Evolutionary conservation across 805 yeast genomes (phyloP), one percentile per base, ranked within the genome.

Genomic region (Candida ascalaphidarum): DNA sequence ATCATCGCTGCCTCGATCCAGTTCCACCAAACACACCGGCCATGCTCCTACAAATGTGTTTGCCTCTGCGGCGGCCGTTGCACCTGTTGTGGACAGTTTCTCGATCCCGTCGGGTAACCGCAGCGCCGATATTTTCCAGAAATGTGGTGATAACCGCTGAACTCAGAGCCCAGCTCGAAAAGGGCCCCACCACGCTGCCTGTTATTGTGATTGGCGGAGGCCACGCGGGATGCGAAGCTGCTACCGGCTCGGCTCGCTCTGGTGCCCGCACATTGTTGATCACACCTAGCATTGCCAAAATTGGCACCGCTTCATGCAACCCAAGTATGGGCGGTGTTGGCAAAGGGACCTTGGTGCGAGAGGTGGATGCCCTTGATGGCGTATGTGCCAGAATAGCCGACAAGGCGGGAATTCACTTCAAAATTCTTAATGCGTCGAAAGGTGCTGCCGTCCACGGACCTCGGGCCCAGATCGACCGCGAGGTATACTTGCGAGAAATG

Each of bases 401-500:
- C 55, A 63, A 69, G 42, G 94, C 97, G 0, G 98, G 97, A 1
- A 81, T 88, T 17, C 95, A 88, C 50, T 92, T 78, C 55, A 85
- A 84, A 45, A 77, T 84, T 36, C 62, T 92, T 37, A 92, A 92
- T 50, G 66, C 78, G 25, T 80, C 94, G 2, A 72, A 85, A 39
- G 98, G 98, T 2, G 82, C 94, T 0, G 98, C 98, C 0, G 97
- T 89, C 2, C 94, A 96, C 84, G 97, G 98, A 0, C 96, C 96
- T 6, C 59, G 99, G 34, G 96, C 96, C 1, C 98, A 92, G 56
- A 89, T 92, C 17, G 98, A 92, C 52, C 63, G 99, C 38, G 61
- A 72, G 25, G 65, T 89, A 2, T 92, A 92, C 50, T 58, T 80
- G 41, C 45, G 50, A 11, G 86, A 82, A 44, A 86, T 92, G 96